phyloP scores from a whole-genome alignment of 345 rosid species.

The Arabidopsis thaliana region DNA sequence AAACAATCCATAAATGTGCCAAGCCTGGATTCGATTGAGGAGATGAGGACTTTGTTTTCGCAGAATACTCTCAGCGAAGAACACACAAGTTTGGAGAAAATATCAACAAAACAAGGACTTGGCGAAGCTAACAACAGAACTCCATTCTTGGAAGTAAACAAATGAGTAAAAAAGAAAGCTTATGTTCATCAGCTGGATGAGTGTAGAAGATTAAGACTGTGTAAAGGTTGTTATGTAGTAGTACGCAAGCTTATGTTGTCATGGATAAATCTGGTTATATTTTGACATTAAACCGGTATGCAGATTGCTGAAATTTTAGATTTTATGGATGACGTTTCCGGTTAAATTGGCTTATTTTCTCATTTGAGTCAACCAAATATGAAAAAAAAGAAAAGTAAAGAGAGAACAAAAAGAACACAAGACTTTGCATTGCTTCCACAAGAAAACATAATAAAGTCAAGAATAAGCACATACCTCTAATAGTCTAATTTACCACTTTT shows the following conservation, averaged over 20 bases:
- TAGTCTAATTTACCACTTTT: not conserved
- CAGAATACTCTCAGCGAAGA: constrained; percentile 40
- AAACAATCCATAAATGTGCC: constrained; percentile 66
- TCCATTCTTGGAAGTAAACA: constrained; percentile 72
- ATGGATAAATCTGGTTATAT: constrained; percentile 19
- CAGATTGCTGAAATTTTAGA: not conserved
- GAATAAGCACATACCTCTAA: constrained; percentile 5
- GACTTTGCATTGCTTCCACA: constrained; percentile 12
- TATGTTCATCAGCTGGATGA: constrained; percentile 35
- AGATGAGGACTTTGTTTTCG: constrained; percentile 52
- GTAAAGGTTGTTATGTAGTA: constrained; percentile 12
- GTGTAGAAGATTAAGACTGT: constrained; percentile 9
- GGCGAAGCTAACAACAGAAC: constrained; percentile 63
- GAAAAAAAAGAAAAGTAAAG: not conserved
- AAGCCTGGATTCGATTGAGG: constrained; percentile 70
- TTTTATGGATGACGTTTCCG: not conserved
- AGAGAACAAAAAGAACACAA: constrained; percentile 17
- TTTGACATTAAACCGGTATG: not conserved
- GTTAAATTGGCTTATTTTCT: constrained; percentile 17
- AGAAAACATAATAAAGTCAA: constrained; percentile 34
- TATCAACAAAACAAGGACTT: constrained; percentile 45
- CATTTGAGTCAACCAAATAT: constrained; percentile 9
- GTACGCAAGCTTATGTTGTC: constrained; percentile 18
- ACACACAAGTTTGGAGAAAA: constrained; percentile 34
- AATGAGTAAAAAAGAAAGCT: constrained; percentile 22